Evolutionary conservation across 129 eudicot species (phyloP).

Genomic region (Lactuca sativa): DNA sequence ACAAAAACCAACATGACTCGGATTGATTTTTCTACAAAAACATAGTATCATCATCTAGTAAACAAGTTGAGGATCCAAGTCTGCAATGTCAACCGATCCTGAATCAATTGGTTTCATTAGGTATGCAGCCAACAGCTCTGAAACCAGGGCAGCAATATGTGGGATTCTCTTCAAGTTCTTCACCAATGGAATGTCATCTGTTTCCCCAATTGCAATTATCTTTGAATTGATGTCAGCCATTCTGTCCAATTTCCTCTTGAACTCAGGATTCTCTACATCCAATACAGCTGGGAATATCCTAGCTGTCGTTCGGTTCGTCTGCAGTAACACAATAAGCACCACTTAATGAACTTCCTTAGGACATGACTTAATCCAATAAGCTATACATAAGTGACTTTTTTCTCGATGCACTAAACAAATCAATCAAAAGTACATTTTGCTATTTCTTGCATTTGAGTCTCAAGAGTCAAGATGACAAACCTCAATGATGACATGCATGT

Average conservation of each 20-base stretch:
- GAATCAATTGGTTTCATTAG: conserved; percentile 96
- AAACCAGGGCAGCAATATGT: conserved; percentile 77
- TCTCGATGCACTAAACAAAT: neutral
- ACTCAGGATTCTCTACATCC: conserved; percentile 97
- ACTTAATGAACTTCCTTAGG: too few relatives aligned
- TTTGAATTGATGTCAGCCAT: conserved; percentile 84
- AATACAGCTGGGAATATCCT: conserved; percentile 95
- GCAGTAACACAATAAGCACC: conserved; percentile 26
- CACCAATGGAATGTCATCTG: conserved; percentile 64
- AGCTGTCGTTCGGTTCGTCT: conserved; percentile 99
- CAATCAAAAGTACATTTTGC: too few relatives aligned
- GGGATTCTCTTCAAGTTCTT: conserved; percentile 95
- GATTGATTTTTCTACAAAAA: conserved; percentile 19
- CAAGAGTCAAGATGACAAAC: conserved; percentile 30
- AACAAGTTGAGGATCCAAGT: conserved; percentile 86
- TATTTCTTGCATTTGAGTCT: too few relatives aligned
- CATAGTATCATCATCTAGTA: conserved; percentile 34
- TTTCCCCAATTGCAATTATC: conserved; percentile 64
- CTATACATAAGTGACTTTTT: neutral
- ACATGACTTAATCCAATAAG: neutral
- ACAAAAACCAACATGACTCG: conserved; percentile 20
- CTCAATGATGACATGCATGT: conserved; percentile 99
- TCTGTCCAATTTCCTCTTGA: conserved; percentile 87
- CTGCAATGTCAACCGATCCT: conserved; percentile 88
- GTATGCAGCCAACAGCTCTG: conserved; percentile 88